phyloP scores from a whole-genome alignment of 805 yeast species.

The Saccharomycopsis microspora region DNA sequence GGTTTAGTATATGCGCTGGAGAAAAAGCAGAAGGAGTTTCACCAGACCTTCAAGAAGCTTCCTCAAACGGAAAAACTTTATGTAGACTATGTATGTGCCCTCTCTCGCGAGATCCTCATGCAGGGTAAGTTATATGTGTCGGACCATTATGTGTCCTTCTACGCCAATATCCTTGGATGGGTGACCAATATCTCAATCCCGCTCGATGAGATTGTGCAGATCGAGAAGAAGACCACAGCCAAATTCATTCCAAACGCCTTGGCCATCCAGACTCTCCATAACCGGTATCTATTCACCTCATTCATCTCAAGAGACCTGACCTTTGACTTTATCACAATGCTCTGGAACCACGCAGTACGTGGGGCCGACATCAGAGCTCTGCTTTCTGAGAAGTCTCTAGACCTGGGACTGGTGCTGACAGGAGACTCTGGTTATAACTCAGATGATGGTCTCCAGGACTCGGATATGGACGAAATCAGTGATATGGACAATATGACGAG shows the following conservation, averaged over 20 bases:
- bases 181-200: conserved; percentile 49
- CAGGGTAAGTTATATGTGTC: conserved; percentile 58
- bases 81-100: conserved; percentile 55
- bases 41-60: conserved; percentile 42
- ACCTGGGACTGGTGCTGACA: not conserved
- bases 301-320: conserved; percentile 48
- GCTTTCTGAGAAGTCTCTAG: not conserved
- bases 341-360: conserved; percentile 42
- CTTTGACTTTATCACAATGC: conserved; percentile 38
- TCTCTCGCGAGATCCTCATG: conserved; percentile 50
- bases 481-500: not conserved
- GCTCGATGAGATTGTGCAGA: conserved; percentile 47
- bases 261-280: conserved; percentile 49
- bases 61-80: conserved; percentile 41
- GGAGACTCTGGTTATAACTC: not conserved
- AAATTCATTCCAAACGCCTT: conserved; percentile 64
- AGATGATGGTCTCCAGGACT: not conserved
- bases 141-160: conserved; percentile 45
- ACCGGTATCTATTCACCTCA: conserved; percentile 52
- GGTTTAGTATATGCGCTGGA: conserved; percentile 25
- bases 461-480: conserved; percentile 4
- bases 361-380: conserved; percentile 13
- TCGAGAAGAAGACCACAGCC: conserved; percentile 56
- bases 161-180: conserved; percentile 58
- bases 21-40: conserved; percentile 50